A percentile compares a stretch with the other conserved stretches of the same genome.
These are phyloP conservation scores for Calonectria pauciramosa DNA, from an alignment of 2,329 filamentous ascomycete species.

Conservation along the genomic window DNA sequence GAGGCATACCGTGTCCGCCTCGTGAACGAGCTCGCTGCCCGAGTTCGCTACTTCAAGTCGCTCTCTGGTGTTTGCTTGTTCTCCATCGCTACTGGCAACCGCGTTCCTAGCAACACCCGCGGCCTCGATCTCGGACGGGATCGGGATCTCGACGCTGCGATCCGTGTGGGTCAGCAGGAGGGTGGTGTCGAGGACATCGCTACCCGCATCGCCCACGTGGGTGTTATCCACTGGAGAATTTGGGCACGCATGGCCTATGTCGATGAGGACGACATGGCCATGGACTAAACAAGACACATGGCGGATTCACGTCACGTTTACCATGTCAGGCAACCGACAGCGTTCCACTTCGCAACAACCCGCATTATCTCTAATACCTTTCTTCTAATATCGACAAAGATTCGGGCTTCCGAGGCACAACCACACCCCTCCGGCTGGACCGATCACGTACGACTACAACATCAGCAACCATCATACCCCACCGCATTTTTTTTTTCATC, in stretches of 20 bases:
- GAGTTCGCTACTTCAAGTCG: slow-evolving; percentile 66
- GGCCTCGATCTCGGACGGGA: slow-evolving; percentile 49
- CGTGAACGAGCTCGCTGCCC: slow-evolving; percentile 61
- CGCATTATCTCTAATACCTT: slow-evolving; percentile 36
- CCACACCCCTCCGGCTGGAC: slow-evolving; percentile 32
- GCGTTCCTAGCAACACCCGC: slow-evolving; percentile 55
- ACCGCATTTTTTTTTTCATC: slow-evolving; percentile 10
- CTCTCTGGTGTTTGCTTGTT: slow-evolving; percentile 68
- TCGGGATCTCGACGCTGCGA: slow-evolving; percentile 51
- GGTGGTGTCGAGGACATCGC: slow-evolving; percentile 76
- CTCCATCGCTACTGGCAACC: slow-evolving; percentile 67
- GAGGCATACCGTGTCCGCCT: slow-evolving; percentile 63
- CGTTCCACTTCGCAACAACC: slow-evolving; percentile 15
- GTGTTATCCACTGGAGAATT: slow-evolving; percentile 89
- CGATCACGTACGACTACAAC: slow-evolving; percentile 22
- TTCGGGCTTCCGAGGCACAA: slow-evolving; percentile 20
- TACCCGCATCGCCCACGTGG: slow-evolving; percentile 84
- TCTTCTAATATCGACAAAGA: slow-evolving; percentile 38
- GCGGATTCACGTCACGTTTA: not conserved
- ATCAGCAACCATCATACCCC: slow-evolving; percentile 12
- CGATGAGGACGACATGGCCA: slow-evolving; percentile 55
- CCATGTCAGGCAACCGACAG: not conserved
- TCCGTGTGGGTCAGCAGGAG: slow-evolving; percentile 64
- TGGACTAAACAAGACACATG: slow-evolving; percentile 43
- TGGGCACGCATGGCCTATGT: slow-evolving; percentile 84